Base-by-base conservation (phyloP, 2,329 filamentous ascomycete genomes). In the Aspergillus calidoustus region DNA sequence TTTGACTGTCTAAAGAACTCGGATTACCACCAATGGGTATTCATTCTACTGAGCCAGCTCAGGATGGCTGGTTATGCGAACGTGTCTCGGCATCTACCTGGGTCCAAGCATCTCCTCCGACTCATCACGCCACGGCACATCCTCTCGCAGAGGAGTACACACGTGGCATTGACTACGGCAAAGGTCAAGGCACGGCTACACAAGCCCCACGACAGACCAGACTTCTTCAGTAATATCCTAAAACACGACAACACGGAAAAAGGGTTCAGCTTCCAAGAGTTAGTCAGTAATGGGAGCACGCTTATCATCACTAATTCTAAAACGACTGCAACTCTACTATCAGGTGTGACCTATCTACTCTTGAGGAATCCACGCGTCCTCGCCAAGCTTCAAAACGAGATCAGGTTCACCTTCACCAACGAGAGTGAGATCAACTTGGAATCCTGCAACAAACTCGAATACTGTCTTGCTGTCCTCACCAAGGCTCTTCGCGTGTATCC, bases 271-370 rank as follows among this genome's bases (percentile, higher is more conserved):
- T 54, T 34, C 11, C 47, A 49, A 7, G 59, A 66, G 50, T 61
- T 67, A 28, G 61, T 63, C 25, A 38, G 63, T 19, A 67, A 69
- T 30, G 62, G 63, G 22, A 61, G 64, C 22, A 19, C 67, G 5
- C 68, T 76, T 30, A 69, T 84, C 25, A 70, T 81, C 11, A 82
- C 82, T 7, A 82, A 83, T 4, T 81, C 79, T 3, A 83, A 85
- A 66, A 86, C 83, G 6, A 84, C 82, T 0, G 81, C 82, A 0
- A 83, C 82, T 0, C 70, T 81, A 4, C 72, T 84, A n/a, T 75
- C 64, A 68, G 81, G 65, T 66, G 73, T 62, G 11, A 72, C 73
- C 9, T 84, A 76, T 61, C 69, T 80, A 4, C 70, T 85, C 9
- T 67, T 81, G 3, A 74, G 70, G 3, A 72, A 81, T 59, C 77